phyloP scores from a whole-genome alignment of 257 asterid species.

The Solanum ossicruentum region DNA sequence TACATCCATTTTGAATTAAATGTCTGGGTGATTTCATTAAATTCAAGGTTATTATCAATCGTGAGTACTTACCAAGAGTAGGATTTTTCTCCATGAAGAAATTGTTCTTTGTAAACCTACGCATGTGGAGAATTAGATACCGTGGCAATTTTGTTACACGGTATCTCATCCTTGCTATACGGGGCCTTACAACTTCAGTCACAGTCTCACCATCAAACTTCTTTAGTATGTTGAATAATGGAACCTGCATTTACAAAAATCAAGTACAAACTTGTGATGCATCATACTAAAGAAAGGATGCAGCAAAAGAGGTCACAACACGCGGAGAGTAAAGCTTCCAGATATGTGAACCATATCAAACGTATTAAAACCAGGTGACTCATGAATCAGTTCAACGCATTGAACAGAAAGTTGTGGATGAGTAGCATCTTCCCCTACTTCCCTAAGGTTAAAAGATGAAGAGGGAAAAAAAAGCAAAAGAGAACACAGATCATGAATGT shows the following conservation, averaged over 20 bases:
- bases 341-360: not conserved
- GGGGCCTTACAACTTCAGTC: conserved; percentile 89
- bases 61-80: conserved; percentile 66
- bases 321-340: not conserved
- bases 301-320: not conserved
- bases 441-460: not conserved
- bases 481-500: not conserved
- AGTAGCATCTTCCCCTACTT: not conserved
- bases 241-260: conserved; percentile 43
- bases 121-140: conserved; percentile 81
- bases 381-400: not conserved
- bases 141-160: conserved; percentile 76
- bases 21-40: not conserved
- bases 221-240: conserved; percentile 90
- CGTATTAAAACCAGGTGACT: not conserved
- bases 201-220: conserved; percentile 90
- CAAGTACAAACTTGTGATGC: not conserved
- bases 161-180: conserved; percentile 85
- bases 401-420: not conserved
- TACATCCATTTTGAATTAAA: not conserved
- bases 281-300: not conserved
- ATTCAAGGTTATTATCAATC: not conserved
- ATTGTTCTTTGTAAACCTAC: conserved; percentile 83
- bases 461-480: not conserved
- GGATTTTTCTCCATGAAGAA: conserved; percentile 96